Percentiles rank a stretch among this genome's conserved stretches.
Evolutionary conservation across 1,284 basidiomycete species (phyloP).

Genomic region (Lignosus rhinocerotis): DNA sequence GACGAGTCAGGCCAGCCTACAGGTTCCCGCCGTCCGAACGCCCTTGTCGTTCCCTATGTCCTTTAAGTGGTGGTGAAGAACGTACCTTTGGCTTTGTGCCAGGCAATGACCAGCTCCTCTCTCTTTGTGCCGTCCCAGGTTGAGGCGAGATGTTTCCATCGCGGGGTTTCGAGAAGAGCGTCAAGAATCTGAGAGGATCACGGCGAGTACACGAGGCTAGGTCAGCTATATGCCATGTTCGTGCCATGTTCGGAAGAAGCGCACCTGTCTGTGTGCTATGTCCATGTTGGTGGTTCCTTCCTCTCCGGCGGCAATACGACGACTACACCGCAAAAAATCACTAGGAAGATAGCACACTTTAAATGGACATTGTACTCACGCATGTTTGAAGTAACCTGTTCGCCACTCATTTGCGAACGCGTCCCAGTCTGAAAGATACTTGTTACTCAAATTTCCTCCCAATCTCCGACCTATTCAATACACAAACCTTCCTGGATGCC

Average conservation of each 20-base stretch:
- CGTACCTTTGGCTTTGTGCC: conserved; percentile 57
- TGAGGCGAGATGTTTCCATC: conserved; percentile 48
- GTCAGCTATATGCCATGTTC: neutral
- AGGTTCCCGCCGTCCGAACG: neutral
- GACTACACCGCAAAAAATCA: conserved; percentile 17
- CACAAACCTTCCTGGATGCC: conserved; percentile 26
- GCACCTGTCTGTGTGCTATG: conserved; percentile 54
- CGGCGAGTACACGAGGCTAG: neutral
- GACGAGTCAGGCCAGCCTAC: conserved; percentile 59
- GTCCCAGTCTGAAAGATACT: conserved; percentile 39
- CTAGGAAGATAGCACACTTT: neutral
- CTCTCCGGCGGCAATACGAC: conserved; percentile 42
- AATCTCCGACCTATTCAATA: neutral
- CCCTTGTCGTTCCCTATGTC: neutral
- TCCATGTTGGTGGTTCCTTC: conserved; percentile 55
- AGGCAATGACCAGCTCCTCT: conserved; percentile 46
- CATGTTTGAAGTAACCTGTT: conserved; percentile 45
- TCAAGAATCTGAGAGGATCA: conserved; percentile 49
- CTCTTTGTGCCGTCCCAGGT: conserved; percentile 47
- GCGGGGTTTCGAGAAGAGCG: conserved; percentile 44
- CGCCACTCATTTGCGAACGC: conserved; percentile 62
- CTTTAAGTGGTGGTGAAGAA: neutral
- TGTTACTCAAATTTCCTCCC: conserved; percentile 19
- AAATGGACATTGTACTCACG: conserved; percentile 39
- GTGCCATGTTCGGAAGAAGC: neutral